Evolutionary conservation across 306 rosid genomes (phyloP).

Genomic region (Mimosa bimucronata): DNA sequence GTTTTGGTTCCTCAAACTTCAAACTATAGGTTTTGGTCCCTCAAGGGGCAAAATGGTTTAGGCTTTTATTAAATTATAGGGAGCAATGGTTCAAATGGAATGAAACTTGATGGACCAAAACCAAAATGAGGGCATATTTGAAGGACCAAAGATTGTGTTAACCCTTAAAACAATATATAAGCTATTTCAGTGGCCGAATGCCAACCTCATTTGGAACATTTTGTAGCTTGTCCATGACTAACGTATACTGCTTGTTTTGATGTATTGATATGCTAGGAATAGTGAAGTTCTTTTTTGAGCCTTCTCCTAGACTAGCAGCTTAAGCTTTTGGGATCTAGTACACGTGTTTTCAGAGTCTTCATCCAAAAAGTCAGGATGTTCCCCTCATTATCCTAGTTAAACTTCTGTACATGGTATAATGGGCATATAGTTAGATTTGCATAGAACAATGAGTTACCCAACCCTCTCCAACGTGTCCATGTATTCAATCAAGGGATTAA

Average conservation of each 20-base stretch:
- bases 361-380: background rate
- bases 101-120: no score
- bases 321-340: slow-evolving; percentile 6
- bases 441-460: background rate
- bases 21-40: no score
- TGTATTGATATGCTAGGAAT: background rate
- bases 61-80: no score
- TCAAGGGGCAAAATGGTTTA: no score
- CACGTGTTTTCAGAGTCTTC: background rate
- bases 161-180: background rate
- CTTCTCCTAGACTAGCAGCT: background rate
- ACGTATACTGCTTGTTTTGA: background rate
- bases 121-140: no score
- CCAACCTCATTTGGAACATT: slow-evolving; percentile 11
- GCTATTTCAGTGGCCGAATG: background rate
- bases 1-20: no score
- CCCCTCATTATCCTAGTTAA: background rate
- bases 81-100: no score
- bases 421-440: background rate
- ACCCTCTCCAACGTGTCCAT: background rate
- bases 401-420: background rate
- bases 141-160: no score
- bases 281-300: background rate
- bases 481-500: background rate
- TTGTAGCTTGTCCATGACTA: background rate